phyloP scores from a whole-genome alignment of 2,329 filamentous ascomycete species.

The Alternaria ventricosa region DNA sequence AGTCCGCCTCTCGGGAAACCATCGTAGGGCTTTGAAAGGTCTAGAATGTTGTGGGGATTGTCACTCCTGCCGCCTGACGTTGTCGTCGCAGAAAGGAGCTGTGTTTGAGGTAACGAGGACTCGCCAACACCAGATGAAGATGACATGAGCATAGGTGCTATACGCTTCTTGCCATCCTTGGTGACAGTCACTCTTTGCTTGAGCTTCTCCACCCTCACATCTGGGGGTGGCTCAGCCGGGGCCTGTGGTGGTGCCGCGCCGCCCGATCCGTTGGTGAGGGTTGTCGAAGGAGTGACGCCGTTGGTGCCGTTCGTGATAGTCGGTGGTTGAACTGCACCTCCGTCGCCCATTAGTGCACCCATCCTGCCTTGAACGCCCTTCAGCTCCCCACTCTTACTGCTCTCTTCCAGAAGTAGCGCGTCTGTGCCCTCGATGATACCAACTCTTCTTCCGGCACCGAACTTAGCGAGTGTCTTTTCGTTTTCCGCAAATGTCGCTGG shows the following conservation, averaged over 20 bases:
- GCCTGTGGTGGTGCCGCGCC: slow-evolving; percentile 41
- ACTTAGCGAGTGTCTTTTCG: slow-evolving; percentile 90
- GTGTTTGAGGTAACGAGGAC: slow-evolving; percentile 86
- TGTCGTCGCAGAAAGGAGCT: slow-evolving; percentile 77
- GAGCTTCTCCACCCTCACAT: slow-evolving; percentile 70
- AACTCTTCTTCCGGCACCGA: slow-evolving; percentile 84
- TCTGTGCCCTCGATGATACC: slow-evolving; percentile 94
- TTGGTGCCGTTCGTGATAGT: slow-evolving; percentile 64
- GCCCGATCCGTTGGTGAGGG: slow-evolving; percentile 54
- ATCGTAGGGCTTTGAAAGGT: slow-evolving; percentile 92
- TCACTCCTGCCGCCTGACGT: slow-evolving; percentile 70
- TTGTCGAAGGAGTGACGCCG: slow-evolving; percentile 53
- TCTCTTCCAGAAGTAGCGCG: slow-evolving; percentile 83
- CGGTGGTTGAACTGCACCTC: slow-evolving; percentile 52
- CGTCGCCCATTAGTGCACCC: slow-evolving; percentile 97
- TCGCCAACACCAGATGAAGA: slow-evolving; percentile 86
- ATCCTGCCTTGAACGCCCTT: slow-evolving; percentile 92
- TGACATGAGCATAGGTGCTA: slow-evolving; percentile 83
- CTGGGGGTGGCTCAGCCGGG: slow-evolving; percentile 45
- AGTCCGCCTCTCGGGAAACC: slow-evolving; percentile 90
- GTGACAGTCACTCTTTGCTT: slow-evolving; percentile 94
- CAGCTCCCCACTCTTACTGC: slow-evolving; percentile 88
- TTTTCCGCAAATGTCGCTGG: slow-evolving; percentile 87
- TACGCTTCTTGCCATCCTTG: slow-evolving; percentile 96
- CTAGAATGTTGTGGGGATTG: slow-evolving; percentile 80